Evolutionary conservation across 768 basidiomycete genomes (phyloP).

Genomic region (Boletus insuetus): DNA sequence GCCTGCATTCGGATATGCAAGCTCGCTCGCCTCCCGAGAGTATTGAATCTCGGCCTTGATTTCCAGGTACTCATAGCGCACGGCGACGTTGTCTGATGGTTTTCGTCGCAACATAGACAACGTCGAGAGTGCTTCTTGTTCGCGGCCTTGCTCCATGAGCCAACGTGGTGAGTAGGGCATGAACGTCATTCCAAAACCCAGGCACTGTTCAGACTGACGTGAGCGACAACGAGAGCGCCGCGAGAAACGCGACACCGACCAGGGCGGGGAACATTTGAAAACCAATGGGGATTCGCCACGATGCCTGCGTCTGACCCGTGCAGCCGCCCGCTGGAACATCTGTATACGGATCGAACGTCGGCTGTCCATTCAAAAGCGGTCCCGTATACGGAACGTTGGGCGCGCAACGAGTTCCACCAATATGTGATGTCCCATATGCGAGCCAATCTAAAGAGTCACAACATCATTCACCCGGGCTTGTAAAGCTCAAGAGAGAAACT

Average conservation of each 20-base stretch:
- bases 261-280: slow-evolving; percentile 39
- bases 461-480: not conserved
- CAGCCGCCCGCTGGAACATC: slow-evolving; percentile 33
- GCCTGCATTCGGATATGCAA: slow-evolving; percentile 22
- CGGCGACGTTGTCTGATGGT: slow-evolving; percentile 27
- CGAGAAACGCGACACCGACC: slow-evolving; percentile 22
- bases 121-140: slow-evolving; percentile 34
- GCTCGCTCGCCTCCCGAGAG: slow-evolving; percentile 19
- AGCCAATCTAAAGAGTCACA: slow-evolving; percentile 26
- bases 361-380: slow-evolving; percentile 30
- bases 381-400: slow-evolving; percentile 29
- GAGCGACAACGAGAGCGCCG: not conserved
- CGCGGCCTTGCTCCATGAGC: slow-evolving; percentile 38
- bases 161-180: slow-evolving; percentile 45
- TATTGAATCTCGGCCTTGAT: slow-evolving; percentile 38
- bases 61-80: slow-evolving; percentile 39
- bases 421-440: slow-evolving; percentile 32
- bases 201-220: slow-evolving; percentile 17
- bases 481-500: not conserved
- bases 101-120: slow-evolving; percentile 36
- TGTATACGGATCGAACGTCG: slow-evolving; percentile 26
- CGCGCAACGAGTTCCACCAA: slow-evolving; percentile 33
- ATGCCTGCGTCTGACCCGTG: slow-evolving; percentile 30
- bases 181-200: slow-evolving; percentile 32
- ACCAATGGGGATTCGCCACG: slow-evolving; percentile 36